Evolutionary conservation across 2,329 filamentous ascomycete genomes (phyloP).

Genomic region (Scedosporium minutisporum): DNA sequence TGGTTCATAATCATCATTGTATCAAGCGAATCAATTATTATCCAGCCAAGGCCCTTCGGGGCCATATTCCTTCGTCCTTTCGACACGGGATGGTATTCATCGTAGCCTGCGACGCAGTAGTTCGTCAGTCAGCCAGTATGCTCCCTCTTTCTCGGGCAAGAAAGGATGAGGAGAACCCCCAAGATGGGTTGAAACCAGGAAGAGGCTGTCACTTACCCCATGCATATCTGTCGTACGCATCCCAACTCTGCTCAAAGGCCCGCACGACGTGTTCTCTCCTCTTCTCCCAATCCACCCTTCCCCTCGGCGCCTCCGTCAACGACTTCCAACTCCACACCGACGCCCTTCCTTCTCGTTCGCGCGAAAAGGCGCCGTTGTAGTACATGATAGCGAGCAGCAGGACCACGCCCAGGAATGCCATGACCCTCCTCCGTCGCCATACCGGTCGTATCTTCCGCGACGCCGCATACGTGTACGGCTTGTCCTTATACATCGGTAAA

Average conservation of each 20-base stretch:
- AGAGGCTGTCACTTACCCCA: conserved; percentile 61
- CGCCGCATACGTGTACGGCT: conserved; percentile 67
- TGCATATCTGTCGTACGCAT: conserved; percentile 81
- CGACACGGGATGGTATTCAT: conserved; percentile 77
- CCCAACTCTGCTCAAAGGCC: conserved; percentile 86
- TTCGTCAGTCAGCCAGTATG: neutral
- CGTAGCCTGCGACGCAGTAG: conserved; percentile 46
- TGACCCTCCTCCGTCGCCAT: conserved; percentile 52
- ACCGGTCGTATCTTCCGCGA: conserved; percentile 48
- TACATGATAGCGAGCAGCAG: conserved; percentile 53
- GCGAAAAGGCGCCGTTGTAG: conserved; percentile 55
- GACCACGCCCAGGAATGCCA: conserved; percentile 42
- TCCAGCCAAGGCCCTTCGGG: conserved; percentile 86
- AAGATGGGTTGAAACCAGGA: neutral
- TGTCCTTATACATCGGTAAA: conserved; percentile 98
- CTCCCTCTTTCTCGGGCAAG: too few relatives aligned
- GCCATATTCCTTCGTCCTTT: conserved; percentile 80
- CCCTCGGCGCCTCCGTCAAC: conserved; percentile 32
- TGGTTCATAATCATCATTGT: conserved; percentile 98
- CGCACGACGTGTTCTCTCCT: conserved; percentile 76
- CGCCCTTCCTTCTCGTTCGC: conserved; percentile 20
- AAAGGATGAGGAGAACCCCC: too few relatives aligned
- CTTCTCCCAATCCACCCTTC: conserved; percentile 60
- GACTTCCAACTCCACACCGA: conserved; percentile 50
- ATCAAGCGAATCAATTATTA: conserved; percentile 91